Conservation (phyloP, 1,284 basidiomycete genomes). For the Waitea zeae region DNA sequence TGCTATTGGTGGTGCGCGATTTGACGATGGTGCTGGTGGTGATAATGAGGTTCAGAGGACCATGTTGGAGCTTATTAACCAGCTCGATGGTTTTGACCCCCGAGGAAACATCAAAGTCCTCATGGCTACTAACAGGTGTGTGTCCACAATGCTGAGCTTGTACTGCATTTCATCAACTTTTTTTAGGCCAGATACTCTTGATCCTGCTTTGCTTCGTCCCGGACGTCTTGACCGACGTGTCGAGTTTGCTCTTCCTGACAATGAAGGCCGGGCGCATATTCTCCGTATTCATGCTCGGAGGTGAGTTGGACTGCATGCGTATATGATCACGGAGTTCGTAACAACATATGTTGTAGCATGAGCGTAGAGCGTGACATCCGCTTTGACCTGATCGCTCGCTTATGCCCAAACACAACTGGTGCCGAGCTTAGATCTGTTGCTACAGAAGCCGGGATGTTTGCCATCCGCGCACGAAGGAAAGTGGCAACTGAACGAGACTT, state of each 20-base stretch:
- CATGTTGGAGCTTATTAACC: constrained; percentile 99
- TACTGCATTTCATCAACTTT: constrained; percentile 3
- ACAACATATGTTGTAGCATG: constrained; percentile 45
- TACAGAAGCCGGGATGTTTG: constrained; percentile 99
- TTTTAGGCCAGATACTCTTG: constrained; percentile 86
- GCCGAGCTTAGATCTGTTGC: constrained; percentile 94
- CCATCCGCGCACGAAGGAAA: constrained; percentile 91
- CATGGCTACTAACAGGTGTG: constrained; percentile 94
- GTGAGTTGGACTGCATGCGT: constrained; percentile 20
- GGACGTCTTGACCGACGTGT: constrained; percentile 93
- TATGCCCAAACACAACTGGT: constrained; percentile 97
- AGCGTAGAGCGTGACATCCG: constrained; percentile 94
- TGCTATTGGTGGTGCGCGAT: constrained; percentile 96
- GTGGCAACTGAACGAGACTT: constrained; percentile 97
- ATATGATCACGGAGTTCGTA: constrained; percentile 1
- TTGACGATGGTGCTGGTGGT: constrained; percentile 97
- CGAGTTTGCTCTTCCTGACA: constrained; percentile 92
- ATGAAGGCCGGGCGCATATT: constrained; percentile 94
- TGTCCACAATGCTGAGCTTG: constrained; percentile 4
- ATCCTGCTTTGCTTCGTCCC: constrained; percentile 91
- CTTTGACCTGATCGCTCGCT: constrained; percentile 90
- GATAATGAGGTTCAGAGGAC: constrained; percentile 99
- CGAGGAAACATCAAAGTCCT: constrained; percentile 99
- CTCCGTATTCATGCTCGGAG: constrained; percentile 92
- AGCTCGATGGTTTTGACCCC: constrained; percentile 96